phyloP scores from a whole-genome alignment of 495 filamentous ascomycete genomes.

The Glonium stellatum region DNA sequence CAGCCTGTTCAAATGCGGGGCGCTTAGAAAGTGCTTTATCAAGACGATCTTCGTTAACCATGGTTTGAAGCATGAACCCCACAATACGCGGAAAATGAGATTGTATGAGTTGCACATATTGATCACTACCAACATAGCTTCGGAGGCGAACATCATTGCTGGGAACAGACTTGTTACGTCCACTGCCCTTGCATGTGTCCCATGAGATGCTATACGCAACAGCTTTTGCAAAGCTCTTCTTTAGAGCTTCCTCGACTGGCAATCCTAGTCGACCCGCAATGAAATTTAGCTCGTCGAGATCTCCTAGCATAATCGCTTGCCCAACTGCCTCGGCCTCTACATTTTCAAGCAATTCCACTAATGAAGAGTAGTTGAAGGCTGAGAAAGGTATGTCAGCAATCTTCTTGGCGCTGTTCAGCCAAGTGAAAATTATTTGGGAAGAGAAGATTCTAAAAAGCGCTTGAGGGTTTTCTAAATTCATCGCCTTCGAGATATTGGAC shows the following conservation, averaged over 20 bases:
- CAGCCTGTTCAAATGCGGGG: constrained; percentile 49
- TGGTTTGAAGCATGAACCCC: constrained; percentile 58
- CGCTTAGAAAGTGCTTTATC: constrained; percentile 67
- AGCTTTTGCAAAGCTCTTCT: constrained; percentile 67
- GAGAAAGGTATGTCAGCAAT: constrained; percentile 66
- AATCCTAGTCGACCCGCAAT: constrained; percentile 51
- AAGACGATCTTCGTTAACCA: constrained; percentile 68
- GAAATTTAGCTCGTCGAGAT: constrained; percentile 53
- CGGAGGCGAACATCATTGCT: constrained; percentile 56
- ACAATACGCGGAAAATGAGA: constrained; percentile 70
- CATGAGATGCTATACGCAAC: constrained; percentile 77
- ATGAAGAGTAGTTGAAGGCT: constrained; percentile 68
- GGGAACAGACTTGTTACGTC: constrained; percentile 43
- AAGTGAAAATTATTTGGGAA: constrained; percentile 88
- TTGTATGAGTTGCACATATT: constrained; percentile 53
- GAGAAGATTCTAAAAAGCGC: constrained; percentile 81
- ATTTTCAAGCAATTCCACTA: constrained; percentile 62
- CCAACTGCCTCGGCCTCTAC: constrained; percentile 74
- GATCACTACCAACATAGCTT: constrained; percentile 58
- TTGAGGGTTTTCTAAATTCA: constrained; percentile 56
- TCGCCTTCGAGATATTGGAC: constrained; percentile 52
- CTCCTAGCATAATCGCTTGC: constrained; percentile 76
- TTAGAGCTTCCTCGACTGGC: constrained; percentile 45
- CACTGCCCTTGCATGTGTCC: constrained; percentile 56
- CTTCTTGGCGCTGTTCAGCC: constrained; percentile 57